phyloP scores from a whole-genome alignment of 78 protist species.

The Andalucia godoyi region DNA sequence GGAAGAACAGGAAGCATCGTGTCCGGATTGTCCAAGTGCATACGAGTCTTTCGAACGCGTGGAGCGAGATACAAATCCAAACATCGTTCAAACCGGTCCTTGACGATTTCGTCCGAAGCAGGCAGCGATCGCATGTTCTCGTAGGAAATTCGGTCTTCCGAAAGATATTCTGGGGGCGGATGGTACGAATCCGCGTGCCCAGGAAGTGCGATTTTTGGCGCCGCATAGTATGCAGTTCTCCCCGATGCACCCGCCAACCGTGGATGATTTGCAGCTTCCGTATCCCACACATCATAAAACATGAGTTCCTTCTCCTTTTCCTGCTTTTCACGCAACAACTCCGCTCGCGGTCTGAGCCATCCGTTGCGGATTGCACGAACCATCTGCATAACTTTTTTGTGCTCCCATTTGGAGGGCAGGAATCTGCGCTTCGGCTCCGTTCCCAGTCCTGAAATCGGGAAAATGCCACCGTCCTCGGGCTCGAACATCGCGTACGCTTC shows the following conservation, averaged over 20 bases:
- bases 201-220: constrained; percentile 43
- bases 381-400: constrained; percentile 30
- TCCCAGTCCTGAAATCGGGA: too few species aligned
- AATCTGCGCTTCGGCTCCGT: constrained; percentile 68
- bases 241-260: too few species aligned
- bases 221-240: too few species aligned
- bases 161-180: constrained; percentile 90
- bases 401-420: constrained; percentile 56
- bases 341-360: too few species aligned
- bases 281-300: too few species aligned
- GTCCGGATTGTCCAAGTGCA: neutral
- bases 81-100: constrained; percentile 90
- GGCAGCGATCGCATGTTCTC: constrained; percentile 74
- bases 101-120: constrained; percentile 31
- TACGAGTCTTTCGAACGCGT: constrained; percentile 17
- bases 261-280: too few species aligned
- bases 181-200: constrained; percentile 88
- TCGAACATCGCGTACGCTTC: too few species aligned
- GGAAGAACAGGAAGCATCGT: constrained; percentile 78
- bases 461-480: too few species aligned
- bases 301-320: too few species aligned
- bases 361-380: constrained; percentile 51
- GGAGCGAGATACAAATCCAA: constrained; percentile 89
- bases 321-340: too few species aligned
- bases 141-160: constrained; percentile 50